Conservation (phyloP, 345 rosid species). For the Abelmoschus esculentus region DNA sequence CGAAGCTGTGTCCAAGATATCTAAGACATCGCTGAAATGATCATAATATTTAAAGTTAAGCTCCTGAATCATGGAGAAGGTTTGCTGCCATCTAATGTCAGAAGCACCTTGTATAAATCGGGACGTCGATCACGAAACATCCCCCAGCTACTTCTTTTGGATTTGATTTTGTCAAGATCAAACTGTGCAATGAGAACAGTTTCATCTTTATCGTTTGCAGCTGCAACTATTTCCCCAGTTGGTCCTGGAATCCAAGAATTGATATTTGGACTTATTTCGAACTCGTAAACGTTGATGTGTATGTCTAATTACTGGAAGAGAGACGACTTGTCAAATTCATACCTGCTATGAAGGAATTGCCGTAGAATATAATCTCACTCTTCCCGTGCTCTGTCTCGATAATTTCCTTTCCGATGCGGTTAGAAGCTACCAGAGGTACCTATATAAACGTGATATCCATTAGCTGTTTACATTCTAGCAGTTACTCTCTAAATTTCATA, state of each 20-base stretch:
- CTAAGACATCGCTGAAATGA: no score
- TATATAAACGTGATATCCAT: conserved; percentile 19
- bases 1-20: no score
- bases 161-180: conserved; percentile 66
- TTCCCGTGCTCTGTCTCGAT: conserved; percentile 78
- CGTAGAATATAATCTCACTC: conserved; percentile 73
- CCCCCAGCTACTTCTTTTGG: conserved; percentile 82
- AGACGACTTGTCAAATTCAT: conserved; percentile 1
- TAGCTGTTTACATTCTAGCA: neutral
- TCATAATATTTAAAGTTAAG: no score
- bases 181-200: conserved; percentile 71
- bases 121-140: conserved; percentile 89
- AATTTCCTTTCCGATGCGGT: conserved; percentile 73
- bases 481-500: neutral
- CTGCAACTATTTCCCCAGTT: conserved; percentile 38
- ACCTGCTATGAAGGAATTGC: conserved; percentile 88
- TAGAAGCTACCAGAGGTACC: conserved; percentile 83
- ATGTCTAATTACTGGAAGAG: neutral
- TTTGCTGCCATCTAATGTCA: conserved; percentile 74
- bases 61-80: conserved; percentile 16
- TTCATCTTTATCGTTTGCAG: conserved; percentile 68
- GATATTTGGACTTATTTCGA: no score
- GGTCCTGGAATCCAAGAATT: no score
- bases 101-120: conserved; percentile 74
- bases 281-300: no score